Conservation (phyloP, 305 asterid species). For the Solanum hybrid region DNA sequence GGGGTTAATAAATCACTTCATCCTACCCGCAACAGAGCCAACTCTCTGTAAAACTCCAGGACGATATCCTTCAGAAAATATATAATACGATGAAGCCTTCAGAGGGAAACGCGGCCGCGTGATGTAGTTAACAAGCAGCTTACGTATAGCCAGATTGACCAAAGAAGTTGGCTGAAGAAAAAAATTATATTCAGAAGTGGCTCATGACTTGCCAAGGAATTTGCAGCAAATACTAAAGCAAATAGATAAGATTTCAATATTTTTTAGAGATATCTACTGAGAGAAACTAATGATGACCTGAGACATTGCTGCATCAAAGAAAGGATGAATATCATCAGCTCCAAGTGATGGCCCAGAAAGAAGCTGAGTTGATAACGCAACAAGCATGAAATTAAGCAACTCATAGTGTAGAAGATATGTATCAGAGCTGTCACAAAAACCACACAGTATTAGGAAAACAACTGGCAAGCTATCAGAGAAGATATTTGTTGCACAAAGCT, state of each 20-base stretch:
- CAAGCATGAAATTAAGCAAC: constrained; percentile 74
- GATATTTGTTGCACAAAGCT: constrained; percentile 13
- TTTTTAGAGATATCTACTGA: background rate
- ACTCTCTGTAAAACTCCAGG: constrained; percentile 78
- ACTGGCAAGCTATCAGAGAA: constrained; percentile 11
- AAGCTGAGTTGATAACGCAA: constrained; percentile 89
- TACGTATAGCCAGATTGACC: constrained; percentile 54
- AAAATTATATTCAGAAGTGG: constrained; percentile 4
- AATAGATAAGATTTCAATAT: background rate
- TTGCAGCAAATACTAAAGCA: background rate
- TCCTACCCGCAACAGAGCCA: constrained; percentile 83
- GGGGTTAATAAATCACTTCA: background rate
- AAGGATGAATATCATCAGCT: constrained; percentile 75
- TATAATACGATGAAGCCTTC: constrained; percentile 39
- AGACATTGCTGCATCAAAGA: constrained; percentile 75
- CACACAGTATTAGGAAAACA: constrained; percentile 4
- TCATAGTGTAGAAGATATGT: constrained; percentile 77
- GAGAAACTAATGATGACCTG: constrained; percentile 40
- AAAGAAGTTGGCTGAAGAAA: constrained; percentile 65
- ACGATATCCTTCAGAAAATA: constrained; percentile 57
- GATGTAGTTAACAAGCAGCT: constrained; percentile 67
- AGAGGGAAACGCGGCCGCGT: constrained; percentile 40
- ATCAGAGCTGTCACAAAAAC: constrained; percentile 36
- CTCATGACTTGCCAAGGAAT: background rate
- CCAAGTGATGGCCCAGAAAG: constrained; percentile 87